Evolutionary conservation across 257 asterid genomes (phyloP), one percentile per base, ranked within the genome.

Genomic region (Datura wrightii): DNA sequence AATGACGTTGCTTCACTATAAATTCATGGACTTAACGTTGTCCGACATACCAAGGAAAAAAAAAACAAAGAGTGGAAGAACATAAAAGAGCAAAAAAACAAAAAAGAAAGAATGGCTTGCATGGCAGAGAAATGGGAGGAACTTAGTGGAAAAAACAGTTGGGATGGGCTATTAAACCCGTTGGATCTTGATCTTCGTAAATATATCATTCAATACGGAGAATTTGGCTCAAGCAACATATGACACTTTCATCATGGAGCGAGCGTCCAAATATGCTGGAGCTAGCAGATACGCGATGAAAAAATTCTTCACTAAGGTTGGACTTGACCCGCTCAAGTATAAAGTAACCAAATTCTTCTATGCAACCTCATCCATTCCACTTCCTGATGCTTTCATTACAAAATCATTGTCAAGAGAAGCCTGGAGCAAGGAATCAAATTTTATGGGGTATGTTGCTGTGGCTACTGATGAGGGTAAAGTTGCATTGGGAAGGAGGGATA

Each of bases 151-250:
- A 15, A 55, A 15, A 2, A 55, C 24, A 55, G 14, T 55, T 55
- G 60, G 60, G 60, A 55, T 14, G 60, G 24, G 24, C 16, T 55
- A 15, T 55, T 55, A 63, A 58, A 7, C 34, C 66, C 66, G 2
- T 19, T n/a, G 13, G 66, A 59, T 59, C 14, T 59, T 19, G 66
- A 59, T 19, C 66, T 59, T 8, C 66, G 66, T n/a, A 59, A n/a
- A 59, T 59, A 59, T 8, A 59, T 59, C 36, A 59, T 59, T n/a
- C 66, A 59, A 7, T 59, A 8, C 19, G 66, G 66, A 59, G 66
- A 59, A 59, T 59, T 59, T 59, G 66, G 66, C 66, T 59, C 66
- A 59, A 59, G 66, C 36, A 59, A 19, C 66, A 8, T 59, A 59
- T n/a, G 66, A 59, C 13, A 59, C 66, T 59, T 59, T 59, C 36